A percentile compares a stretch with the other conserved stretches of the same genome.
These are phyloP conservation scores for Blastocladiella britannica DNA, from an alignment of 192 early-diverging fungal genomes.

Conservation along the genomic window DNA sequence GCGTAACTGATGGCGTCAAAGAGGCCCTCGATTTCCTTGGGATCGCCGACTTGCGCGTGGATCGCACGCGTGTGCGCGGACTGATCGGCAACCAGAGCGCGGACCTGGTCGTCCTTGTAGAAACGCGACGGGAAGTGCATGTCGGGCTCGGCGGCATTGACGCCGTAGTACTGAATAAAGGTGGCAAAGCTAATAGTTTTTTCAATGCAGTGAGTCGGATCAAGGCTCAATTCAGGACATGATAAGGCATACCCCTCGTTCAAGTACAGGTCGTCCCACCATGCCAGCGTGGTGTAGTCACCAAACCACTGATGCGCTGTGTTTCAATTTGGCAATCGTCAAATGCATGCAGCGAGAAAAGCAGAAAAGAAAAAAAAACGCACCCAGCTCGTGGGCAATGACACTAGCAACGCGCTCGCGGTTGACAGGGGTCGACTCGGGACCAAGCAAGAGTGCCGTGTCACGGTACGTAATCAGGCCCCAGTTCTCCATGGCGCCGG, in stretches of 20 bases:
- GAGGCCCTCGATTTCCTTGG: slow-evolving; percentile 71
- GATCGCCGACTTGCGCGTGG: not conserved
- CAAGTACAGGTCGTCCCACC: slow-evolving; percentile 25
- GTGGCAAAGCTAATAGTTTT: too few species aligned
- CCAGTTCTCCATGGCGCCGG: slow-evolving; percentile 45
- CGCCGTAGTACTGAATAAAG: not conserved
- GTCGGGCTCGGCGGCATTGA: not conserved
- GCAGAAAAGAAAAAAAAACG: slow-evolving; percentile 3
- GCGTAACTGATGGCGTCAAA: slow-evolving; percentile 83
- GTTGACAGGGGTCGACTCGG: slow-evolving; percentile 10
- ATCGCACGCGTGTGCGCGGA: not conserved
- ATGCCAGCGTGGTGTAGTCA: slow-evolving; percentile 21
- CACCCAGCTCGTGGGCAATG: slow-evolving; percentile 17
- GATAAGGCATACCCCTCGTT: slow-evolving; percentile 23
- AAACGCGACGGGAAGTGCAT: not conserved
- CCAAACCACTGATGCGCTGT: slow-evolving; percentile 28
- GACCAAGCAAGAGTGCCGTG: slow-evolving; percentile 14
- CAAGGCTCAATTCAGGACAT: too few species aligned
- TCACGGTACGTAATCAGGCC: slow-evolving; percentile 16
- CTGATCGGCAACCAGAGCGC: not conserved
- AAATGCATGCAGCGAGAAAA: not conserved
- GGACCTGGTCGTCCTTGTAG: not conserved
- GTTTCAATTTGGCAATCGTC: too few species aligned
- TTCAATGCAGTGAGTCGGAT: too few species aligned
- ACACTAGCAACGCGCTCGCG: slow-evolving; percentile 12